Evolutionary conservation across 164 flowering plant genomes (phyloP).

Genomic region (Macadamia integrifolia): DNA sequence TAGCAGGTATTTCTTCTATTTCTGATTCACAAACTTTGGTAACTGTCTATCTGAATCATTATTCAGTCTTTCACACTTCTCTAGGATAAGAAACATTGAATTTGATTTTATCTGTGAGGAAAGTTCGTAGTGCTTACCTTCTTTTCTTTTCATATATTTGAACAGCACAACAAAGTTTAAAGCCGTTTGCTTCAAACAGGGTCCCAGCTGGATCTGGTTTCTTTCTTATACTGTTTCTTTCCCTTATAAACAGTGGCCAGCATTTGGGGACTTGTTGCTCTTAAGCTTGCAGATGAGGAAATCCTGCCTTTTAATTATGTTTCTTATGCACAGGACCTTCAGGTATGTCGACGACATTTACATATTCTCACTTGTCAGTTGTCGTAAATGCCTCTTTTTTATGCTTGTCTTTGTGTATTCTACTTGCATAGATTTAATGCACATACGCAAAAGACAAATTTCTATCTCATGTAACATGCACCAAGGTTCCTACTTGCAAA

Average conservation of each 20-base stretch:
- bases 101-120: neutral
- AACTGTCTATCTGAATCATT: neutral
- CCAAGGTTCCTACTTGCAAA: neutral
- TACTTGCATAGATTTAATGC: neutral
- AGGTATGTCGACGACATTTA: slow-evolving; percentile 29
- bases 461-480: neutral
- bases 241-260: slow-evolving; percentile 41
- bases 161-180: neutral
- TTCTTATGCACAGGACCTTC: slow-evolving; percentile 56
- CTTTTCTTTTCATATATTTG: neutral
- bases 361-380: neutral
- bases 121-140: neutral
- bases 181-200: neutral
- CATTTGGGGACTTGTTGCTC: slow-evolving; percentile 69
- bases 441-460: neutral
- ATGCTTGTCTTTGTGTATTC: neutral
- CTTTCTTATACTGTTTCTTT: neutral
- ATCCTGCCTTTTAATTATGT: slow-evolving; percentile 59
- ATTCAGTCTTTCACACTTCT: neutral
- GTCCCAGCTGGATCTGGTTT: neutral
- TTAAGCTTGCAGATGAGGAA: slow-evolving; percentile 59
- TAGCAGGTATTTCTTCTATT: slow-evolving; percentile 43
- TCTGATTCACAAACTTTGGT: neutral
- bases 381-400: too few relatives aligned
- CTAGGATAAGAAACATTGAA: neutral